Base-by-base conservation (phyloP, 176 grass and related monocot species). In the Carex kokanica region DNA sequence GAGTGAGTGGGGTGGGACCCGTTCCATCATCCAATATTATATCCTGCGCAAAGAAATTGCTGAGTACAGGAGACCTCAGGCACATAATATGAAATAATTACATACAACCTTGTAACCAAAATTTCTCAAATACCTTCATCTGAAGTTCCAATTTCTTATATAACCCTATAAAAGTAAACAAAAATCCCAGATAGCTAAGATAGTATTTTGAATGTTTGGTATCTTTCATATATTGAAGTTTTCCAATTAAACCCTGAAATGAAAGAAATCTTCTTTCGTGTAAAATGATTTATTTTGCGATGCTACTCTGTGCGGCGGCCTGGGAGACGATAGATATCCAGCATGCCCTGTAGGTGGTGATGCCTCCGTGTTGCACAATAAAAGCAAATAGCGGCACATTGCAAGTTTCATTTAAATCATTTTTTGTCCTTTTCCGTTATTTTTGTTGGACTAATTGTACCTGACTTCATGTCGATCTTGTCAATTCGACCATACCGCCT, bases 21-120 rank as follows among this genome's bases (percentile, higher is more conserved):
- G 91, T 74, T 88, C 81, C 96, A 98, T 97, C 92, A 93, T 87
- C 91, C 89, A 95, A 93, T 91, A 89, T 75, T 90, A 88, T 88
- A 93, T 93, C 96, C 96, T 93, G 93, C 96, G 91, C 93, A 99
- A 99, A 99, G 93, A 95, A 99, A 99, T 86, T 92, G 88, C 90
- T 99, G 96, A 98, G 96, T 93, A 90, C 53, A 60, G 79, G 88
- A 86, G 88, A 86, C 86, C 85, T 93, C 83, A 93, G 60, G 80
- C 81, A 84, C 64, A 63, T 74, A 93, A 78, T 82, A 52, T 81
- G 59, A 90, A 62, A 87, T 87, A 73, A 83, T 86, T 66, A 60
- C 54, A 83, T 81, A 87, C 74, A 83, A 75, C 83, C 84, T 90
- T 88, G 61, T 84, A 40, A 75, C 23, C 45, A 93, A 86, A 57